These are phyloP conservation scores for Yamadazyma trypodendri DNA, from an alignment of 1,139 yeast genomes.

Conservation along the genomic window DNA sequence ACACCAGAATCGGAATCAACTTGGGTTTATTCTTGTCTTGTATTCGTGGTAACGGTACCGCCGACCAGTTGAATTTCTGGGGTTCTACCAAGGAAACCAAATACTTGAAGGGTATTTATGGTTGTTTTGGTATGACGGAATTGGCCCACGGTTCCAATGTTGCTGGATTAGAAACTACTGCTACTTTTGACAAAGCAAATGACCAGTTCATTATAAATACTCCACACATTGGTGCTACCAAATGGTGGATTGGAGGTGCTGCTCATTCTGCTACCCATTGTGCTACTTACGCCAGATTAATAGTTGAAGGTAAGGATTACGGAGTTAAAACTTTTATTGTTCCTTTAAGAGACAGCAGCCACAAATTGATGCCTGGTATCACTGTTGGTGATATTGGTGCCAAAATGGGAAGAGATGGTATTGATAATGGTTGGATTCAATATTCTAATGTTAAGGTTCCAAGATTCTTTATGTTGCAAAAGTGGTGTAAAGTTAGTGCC, in stretches of 20 bases:
- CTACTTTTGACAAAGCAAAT: constrained; percentile 64
- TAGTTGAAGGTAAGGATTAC: constrained; percentile 78
- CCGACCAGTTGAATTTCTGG: constrained; percentile 68
- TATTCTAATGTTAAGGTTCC: constrained; percentile 82
- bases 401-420: constrained; percentile 89
- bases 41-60: constrained; percentile 51
- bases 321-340: constrained; percentile 92
- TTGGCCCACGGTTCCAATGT: constrained; percentile 93
- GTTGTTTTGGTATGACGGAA: constrained; percentile 95
- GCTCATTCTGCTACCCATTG: constrained; percentile 91
- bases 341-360: constrained; percentile 75
- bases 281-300: constrained; percentile 76
- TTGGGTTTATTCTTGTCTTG: constrained; percentile 50
- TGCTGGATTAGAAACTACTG: constrained; percentile 90
- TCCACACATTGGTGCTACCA: constrained; percentile 88
- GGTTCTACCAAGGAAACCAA: constrained; percentile 69
- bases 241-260: constrained; percentile 99
- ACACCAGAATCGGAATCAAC: constrained; percentile 51
- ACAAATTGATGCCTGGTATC: constrained; percentile 73
- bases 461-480: constrained; percentile 77
- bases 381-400: constrained; percentile 89
- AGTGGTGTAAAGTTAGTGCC: constrained; percentile 69
- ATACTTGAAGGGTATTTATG: constrained; percentile 65
- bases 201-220: constrained; percentile 78
- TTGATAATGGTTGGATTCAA: constrained; percentile 95